Base-by-base conservation (phyloP, 176 grass and related monocot species). In the Hyparrhenia diplandra region DNA sequence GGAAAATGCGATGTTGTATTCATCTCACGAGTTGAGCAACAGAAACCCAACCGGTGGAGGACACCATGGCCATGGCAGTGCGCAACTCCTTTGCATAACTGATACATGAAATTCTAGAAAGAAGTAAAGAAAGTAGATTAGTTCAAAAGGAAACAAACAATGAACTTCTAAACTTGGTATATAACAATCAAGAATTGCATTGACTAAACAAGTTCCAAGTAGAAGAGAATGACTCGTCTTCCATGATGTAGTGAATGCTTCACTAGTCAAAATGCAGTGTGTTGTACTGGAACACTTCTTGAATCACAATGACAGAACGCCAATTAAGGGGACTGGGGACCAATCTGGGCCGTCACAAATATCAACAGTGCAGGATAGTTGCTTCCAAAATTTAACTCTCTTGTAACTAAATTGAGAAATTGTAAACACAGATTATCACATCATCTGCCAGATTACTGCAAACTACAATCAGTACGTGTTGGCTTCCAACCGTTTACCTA, bases 51-150 rank as follows among this genome's bases (percentile, higher is more conserved):
- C 96, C 96, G 93, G n/a, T 98, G 96, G 91, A 98, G 96, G 45
- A 98, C 96, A 39, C 90, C 92, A 76, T 98, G 95, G 20, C 90
- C 43, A 81, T 98, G 95, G 67, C 95, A 98, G 67, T 98, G 95
- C 21, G 92, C 91, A 73, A 98, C 88, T 75, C 92, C 95, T 92
- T 98, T 98, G 67, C 86, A 93, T 82, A 98, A 85, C 73, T 98
- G 92, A 69, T 82, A 98, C 73, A 98, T 34, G 69, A 95, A 98
- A 13, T 71, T 95, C 96, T 98, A 43, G 12, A 80, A 76, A 16
- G 75, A 81, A 77, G 41, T 0, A 46, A 68, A 76, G 7, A 62
- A 85, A 59, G 70, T 35, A 46, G 31, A 81, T 62, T 35, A 76
- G 62, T 74, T 20, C 8, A 20, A 64, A 45, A 71, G 31, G 7